A percentile compares a stretch with the other conserved stretches of the same genome.
These are phyloP conservation scores for Picochlorum sp. DNA, from an alignment of 139 green algal species.

Conservation along the genomic window DNA sequence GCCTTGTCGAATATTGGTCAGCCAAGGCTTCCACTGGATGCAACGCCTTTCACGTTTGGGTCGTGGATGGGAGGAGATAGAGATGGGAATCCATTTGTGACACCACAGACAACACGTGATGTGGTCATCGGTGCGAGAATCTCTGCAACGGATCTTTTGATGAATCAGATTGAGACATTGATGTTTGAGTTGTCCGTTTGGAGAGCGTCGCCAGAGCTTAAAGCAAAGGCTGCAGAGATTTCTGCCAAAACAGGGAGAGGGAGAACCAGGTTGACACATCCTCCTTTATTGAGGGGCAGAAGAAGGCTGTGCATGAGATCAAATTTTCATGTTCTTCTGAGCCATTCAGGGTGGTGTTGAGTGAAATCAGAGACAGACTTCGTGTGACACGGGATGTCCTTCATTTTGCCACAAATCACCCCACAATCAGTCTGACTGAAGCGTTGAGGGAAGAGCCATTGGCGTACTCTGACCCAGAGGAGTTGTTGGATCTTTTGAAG, in stretches of 20 bases:
- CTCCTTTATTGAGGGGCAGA: constrained; percentile 62
- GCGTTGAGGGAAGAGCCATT: constrained; percentile 41
- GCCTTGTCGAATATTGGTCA: constrained; percentile 77
- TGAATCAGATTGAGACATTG: constrained; percentile 58
- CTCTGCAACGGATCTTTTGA: constrained; percentile 50
- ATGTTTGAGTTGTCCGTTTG: constrained; percentile 94
- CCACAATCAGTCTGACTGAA: constrained; percentile 37
- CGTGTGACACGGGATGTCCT: constrained; percentile 66
- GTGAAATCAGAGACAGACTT: constrained; percentile 73
- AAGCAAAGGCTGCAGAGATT: constrained; percentile 15
- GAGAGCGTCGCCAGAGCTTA: constrained; percentile 64
- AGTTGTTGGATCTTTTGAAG: constrained; percentile 48
- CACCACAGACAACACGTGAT: constrained; percentile 72
- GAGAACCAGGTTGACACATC: constrained; percentile 27
- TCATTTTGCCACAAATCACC: constrained; percentile 64
- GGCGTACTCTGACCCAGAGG: constrained; percentile 26
- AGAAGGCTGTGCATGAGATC: constrained; percentile 47
- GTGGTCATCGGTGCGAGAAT: constrained; percentile 76
- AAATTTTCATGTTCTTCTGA: constrained; percentile 61
- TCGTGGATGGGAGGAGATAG: constrained; percentile 94
- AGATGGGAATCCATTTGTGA: constrained; percentile 95
- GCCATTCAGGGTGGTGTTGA: constrained; percentile 88
- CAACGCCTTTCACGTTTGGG: constrained; percentile 57
- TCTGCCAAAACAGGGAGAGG: constrained; percentile 28
- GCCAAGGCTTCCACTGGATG: constrained; percentile 68